Evolutionary conservation across 371 early-diverging fungal species (phyloP).

Genomic region (Mortierella sp.): DNA sequence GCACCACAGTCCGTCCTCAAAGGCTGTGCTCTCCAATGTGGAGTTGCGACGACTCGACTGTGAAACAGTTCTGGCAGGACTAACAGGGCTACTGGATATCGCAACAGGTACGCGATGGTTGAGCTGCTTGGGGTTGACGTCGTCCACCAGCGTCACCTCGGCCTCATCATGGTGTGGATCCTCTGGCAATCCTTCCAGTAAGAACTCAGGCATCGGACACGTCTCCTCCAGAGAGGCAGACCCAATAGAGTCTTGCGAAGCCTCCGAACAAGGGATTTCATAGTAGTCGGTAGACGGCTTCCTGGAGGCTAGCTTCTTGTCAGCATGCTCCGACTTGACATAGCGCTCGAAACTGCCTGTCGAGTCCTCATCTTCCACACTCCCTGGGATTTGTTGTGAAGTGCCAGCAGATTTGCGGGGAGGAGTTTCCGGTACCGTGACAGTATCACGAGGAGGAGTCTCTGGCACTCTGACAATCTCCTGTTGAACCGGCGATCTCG

Average conservation of each 20-base stretch:
- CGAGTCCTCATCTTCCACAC: constrained; percentile 27
- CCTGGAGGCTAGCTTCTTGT: background rate
- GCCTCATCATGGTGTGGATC: constrained; percentile 13
- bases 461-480: background rate
- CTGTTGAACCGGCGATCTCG: background rate
- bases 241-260: constrained; percentile 15
- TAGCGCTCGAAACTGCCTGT: constrained; percentile 11
- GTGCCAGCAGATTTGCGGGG: background rate
- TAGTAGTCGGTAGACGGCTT: background rate
- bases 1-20: constrained; percentile 43
- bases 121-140: constrained; percentile 6
- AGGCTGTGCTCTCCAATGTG: constrained; percentile 18
- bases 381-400: constrained; percentile 17
- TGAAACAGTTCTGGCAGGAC: background rate
- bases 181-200: constrained; percentile 15
- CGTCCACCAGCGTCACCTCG: background rate
- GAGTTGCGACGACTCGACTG: background rate
- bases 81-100: too few species aligned
- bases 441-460: background rate
- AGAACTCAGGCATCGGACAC: constrained; percentile 19
- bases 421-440: background rate
- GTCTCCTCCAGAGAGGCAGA: constrained; percentile 31
- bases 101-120: background rate
- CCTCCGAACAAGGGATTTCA: constrained; percentile 15
- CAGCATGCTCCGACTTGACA: constrained; percentile 4